Conservation (phyloP, 2,329 filamentous ascomycete genomes). For the Xylariales sp. region DNA sequence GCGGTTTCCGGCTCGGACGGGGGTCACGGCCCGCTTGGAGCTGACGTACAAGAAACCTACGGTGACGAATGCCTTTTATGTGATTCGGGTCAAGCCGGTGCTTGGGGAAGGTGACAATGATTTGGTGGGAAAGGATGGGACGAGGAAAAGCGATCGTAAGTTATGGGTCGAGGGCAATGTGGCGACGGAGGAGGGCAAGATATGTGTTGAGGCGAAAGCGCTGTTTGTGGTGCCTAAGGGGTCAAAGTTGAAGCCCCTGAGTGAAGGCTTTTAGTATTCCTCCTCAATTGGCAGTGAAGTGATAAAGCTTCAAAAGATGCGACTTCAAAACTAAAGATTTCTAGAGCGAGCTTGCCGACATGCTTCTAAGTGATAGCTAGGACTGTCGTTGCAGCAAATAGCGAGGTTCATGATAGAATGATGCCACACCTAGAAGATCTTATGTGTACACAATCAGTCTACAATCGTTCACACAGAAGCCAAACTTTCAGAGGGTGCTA, state of each 20-base stretch:
- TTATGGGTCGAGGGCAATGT: constrained; percentile 49
- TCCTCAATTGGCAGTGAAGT: too few species aligned
- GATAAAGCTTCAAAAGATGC: too few species aligned
- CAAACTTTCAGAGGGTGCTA: too few species aligned
- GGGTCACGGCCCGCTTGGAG: constrained; percentile 53
- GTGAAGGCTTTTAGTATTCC: too few species aligned
- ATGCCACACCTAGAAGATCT: too few species aligned
- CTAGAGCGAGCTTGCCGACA: too few species aligned
- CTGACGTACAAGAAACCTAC: constrained; percentile 61
- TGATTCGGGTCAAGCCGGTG: constrained; percentile 48
- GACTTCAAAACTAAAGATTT: too few species aligned
- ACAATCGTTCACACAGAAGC: too few species aligned
- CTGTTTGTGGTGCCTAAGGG: constrained; percentile 56
- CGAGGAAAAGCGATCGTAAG: constrained; percentile 39
- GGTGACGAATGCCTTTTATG: constrained; percentile 57
- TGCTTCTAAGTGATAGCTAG: too few species aligned
- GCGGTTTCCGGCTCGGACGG: constrained; percentile 41
- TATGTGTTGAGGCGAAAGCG: constrained; percentile 54
- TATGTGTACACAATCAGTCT: too few species aligned
- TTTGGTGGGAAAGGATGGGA: constrained; percentile 10
- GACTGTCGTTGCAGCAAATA: too few species aligned
- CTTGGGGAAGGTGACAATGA: constrained; percentile 19
- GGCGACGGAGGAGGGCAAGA: constrained; percentile 48
- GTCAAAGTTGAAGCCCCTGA: constrained; percentile 32
- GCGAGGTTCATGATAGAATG: too few species aligned